Evolutionary conservation across 2,329 filamentous ascomycete genomes (phyloP).

Genomic region (Aspergillus sp.): DNA sequence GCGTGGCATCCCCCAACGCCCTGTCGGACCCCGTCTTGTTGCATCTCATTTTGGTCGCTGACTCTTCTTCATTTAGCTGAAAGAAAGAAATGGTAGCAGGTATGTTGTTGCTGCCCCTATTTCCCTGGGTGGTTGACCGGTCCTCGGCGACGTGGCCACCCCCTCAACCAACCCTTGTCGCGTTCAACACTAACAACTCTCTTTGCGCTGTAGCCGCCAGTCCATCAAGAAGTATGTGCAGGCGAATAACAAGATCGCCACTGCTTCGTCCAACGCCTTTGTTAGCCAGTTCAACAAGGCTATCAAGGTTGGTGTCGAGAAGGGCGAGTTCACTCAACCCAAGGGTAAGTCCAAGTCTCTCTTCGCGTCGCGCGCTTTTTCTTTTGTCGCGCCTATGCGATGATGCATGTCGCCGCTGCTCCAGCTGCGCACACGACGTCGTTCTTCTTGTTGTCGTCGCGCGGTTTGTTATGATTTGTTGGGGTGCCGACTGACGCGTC

Average conservation of each 20-base stretch:
- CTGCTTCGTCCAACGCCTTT: slow-evolving; percentile 57
- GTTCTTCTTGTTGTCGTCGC: background rate
- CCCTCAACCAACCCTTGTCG: slow-evolving; percentile 15
- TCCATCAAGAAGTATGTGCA: slow-evolving; percentile 74
- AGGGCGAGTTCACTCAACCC: slow-evolving; percentile 81
- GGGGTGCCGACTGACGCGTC: slow-evolving; percentile 28
- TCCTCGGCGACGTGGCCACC: slow-evolving; percentile 18
- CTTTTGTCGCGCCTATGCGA: background rate
- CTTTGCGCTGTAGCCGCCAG: slow-evolving; percentile 56
- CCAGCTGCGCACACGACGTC: background rate
- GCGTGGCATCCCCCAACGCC: slow-evolving; percentile 23
- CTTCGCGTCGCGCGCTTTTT: slow-evolving; percentile 4
- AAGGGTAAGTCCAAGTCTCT: slow-evolving; percentile 81
- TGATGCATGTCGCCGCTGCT: background rate
- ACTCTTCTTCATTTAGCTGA: slow-evolving; percentile 58
- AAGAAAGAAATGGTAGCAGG: slow-evolving; percentile 70
- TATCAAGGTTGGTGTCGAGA: slow-evolving; percentile 77
- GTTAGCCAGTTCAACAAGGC: slow-evolving; percentile 83
- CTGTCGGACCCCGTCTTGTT: slow-evolving; percentile 20
- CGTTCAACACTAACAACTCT: slow-evolving; percentile 31
- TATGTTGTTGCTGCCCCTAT: slow-evolving; percentile 44
- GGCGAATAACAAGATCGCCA: slow-evolving; percentile 66
- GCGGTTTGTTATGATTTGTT: slow-evolving; percentile 6
- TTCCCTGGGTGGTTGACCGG: slow-evolving; percentile 7
- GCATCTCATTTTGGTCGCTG: slow-evolving; percentile 41